Evolutionary conservation across 148 eudicot species (phyloP).

Genomic region (Euryodendron excelsum): DNA sequence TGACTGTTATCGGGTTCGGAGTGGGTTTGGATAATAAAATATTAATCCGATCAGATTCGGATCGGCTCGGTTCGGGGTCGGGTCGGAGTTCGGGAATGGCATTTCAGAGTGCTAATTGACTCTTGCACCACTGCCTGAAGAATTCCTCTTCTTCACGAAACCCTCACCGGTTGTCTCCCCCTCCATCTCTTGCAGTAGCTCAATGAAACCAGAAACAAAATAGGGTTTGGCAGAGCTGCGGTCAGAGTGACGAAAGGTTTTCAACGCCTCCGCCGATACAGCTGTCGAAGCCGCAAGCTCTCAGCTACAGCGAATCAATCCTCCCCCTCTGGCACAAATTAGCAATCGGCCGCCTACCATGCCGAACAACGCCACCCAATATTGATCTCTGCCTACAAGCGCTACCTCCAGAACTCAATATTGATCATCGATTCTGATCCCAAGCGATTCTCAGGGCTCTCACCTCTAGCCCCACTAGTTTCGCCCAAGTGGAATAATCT

Average conservation of each 20-base stretch:
- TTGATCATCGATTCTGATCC: slow-evolving; percentile 25
- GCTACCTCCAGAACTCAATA: slow-evolving; percentile 46
- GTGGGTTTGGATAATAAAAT: no score
- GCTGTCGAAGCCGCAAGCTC: slow-evolving; percentile 58
- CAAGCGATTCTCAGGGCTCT: slow-evolving; percentile 12
- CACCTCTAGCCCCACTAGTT: slow-evolving; percentile 4
- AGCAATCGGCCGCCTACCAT: slow-evolving; percentile 45
- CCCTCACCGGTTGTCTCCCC: no score
- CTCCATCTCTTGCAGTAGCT: no score
- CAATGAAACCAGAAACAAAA: no score
- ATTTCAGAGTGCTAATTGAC: no score
- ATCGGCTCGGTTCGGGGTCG: no score
- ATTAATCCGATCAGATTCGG: no score
- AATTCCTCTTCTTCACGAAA: no score
- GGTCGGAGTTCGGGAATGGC: no score
- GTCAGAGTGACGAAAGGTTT: slow-evolving; percentile 43
- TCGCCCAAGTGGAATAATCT: slow-evolving; percentile 1
- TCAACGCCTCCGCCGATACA: slow-evolving; percentile 37
- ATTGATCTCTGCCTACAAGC: slow-evolving; percentile 84
- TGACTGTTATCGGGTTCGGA: no score
- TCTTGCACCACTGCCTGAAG: no score
- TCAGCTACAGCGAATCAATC: slow-evolving; percentile 81
- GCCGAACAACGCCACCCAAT: slow-evolving; percentile 15
- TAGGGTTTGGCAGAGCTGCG: no score
- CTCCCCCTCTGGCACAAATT: slow-evolving; percentile 76